A percentile compares a stretch with the other conserved stretches of the same genome.
Conservation (phyloP, 1,284 basidiomycete genomes). For the Porodaedalea pini region DNA sequence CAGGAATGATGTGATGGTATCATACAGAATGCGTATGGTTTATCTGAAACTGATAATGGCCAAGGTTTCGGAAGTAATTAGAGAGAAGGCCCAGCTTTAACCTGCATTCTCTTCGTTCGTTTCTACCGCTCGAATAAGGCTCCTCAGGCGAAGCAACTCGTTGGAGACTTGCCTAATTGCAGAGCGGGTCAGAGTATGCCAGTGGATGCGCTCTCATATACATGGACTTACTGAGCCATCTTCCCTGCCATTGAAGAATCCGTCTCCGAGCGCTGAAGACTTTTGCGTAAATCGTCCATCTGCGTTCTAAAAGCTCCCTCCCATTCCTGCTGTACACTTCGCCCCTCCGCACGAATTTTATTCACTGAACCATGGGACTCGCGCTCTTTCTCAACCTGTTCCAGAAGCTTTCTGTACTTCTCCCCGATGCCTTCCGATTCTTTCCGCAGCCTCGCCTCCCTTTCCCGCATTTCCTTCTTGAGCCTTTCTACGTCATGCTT, state of each 20-base stretch:
- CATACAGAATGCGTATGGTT: not conserved
- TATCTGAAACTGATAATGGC: not conserved
- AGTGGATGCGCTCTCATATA: not conserved
- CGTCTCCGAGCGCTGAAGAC: constrained; percentile 50
- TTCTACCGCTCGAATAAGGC: constrained; percentile 55
- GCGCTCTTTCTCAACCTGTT: constrained; percentile 53
- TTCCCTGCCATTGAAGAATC: constrained; percentile 53
- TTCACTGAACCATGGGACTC: constrained; percentile 37
- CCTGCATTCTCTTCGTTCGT: constrained; percentile 5
- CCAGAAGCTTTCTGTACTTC: constrained; percentile 59
- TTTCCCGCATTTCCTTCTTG: constrained; percentile 63
- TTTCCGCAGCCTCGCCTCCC: constrained; percentile 60
- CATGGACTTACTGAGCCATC: constrained; percentile 54
- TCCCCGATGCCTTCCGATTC: constrained; percentile 62
- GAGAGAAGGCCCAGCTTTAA: not conserved
- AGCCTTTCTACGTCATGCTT: constrained; percentile 63
- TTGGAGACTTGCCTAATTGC: constrained; percentile 47
- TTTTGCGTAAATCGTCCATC: constrained; percentile 42
- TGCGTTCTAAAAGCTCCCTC: constrained; percentile 31
- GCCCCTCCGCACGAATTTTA: constrained; percentile 39
- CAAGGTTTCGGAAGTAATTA: too few species aligned
- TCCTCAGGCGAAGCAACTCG: constrained; percentile 61
- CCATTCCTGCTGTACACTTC: constrained; percentile 42
- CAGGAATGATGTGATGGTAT: not conserved
- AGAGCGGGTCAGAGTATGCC: not conserved